A percentile compares a stretch with the other conserved stretches of the same genome.
These are phyloP conservation scores for Bromus sterilis DNA, from an alignment of 176 grass and related monocot genomes.

Conservation along the genomic window DNA sequence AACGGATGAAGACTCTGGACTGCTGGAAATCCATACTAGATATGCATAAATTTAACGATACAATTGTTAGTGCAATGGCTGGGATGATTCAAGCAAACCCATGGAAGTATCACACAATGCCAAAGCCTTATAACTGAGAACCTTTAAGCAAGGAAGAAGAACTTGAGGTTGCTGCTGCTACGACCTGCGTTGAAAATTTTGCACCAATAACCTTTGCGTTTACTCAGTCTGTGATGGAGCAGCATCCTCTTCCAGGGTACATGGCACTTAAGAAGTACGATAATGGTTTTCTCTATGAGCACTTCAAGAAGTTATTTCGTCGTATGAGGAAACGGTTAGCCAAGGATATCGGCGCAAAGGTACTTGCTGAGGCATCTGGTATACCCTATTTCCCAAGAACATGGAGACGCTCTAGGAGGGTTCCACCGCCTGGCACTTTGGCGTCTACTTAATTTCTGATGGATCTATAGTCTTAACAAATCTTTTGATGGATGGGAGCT, in stretches of 20 bases:
- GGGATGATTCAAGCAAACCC: background rate
- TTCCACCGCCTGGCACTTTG: background rate
- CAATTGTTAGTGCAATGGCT: background rate
- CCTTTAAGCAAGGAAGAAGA: background rate
- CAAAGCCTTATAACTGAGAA: background rate
- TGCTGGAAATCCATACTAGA: background rate
- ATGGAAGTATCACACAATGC: background rate
- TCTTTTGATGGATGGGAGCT: background rate
- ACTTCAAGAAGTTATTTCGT: background rate
- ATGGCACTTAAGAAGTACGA: background rate
- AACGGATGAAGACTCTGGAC: background rate
- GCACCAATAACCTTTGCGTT: background rate
- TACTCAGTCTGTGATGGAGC: background rate
- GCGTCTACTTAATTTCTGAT: background rate
- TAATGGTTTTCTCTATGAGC: background rate
- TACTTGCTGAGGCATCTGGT: background rate
- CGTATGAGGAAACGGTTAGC: background rate
- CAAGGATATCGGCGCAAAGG: background rate
- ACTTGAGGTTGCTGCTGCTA: background rate
- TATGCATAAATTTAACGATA: background rate
- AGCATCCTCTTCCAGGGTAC: background rate
- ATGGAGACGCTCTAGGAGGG: background rate
- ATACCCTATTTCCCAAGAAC: background rate
- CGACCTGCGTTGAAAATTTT: background rate
- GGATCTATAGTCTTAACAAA: background rate